Evolutionary conservation across 1,139 yeast genomes (phyloP).

Genomic region (Taphrina sp.): DNA sequence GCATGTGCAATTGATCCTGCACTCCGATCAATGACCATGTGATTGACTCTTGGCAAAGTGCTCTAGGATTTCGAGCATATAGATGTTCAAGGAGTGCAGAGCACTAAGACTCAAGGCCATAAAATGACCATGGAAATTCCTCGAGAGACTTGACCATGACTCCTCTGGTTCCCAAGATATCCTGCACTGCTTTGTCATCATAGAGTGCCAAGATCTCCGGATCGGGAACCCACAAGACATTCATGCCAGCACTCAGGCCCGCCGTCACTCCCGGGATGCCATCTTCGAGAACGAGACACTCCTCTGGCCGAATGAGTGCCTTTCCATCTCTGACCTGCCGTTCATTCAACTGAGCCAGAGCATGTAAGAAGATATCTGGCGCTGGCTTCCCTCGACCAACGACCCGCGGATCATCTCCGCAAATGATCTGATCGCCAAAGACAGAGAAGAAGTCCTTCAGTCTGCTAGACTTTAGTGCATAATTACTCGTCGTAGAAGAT

Average conservation of each 20-base stretch:
- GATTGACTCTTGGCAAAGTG: too few species aligned
- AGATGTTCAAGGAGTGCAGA: too few species aligned
- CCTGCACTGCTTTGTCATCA: conserved; percentile 47
- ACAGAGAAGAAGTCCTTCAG: conserved; percentile 63
- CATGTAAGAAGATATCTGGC: conserved; percentile 88
- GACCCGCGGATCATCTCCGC: conserved; percentile 83
- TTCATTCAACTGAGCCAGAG: conserved; percentile 65
- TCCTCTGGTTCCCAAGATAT: conserved; percentile 48
- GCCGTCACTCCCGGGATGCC: conserved; percentile 86
- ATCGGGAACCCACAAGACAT: conserved; percentile 91
- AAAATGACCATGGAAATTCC: conserved; percentile 15
- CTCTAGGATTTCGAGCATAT: too few species aligned
- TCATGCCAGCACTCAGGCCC: conserved; percentile 80
- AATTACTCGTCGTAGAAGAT: conserved; percentile 65
- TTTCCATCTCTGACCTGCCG: conserved; percentile 44
- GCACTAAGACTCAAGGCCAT: conserved; percentile 3
- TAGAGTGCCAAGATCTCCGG: conserved; percentile 60
- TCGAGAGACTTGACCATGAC: conserved; percentile 5
- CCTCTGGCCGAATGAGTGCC: conserved; percentile 58
- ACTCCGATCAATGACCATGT: too few species aligned
- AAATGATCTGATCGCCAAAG: conserved; percentile 64
- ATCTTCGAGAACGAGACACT: conserved; percentile 89
- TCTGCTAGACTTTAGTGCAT: conserved; percentile 58
- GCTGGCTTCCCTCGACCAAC: conserved; percentile 85
- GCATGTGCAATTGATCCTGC: too few species aligned